Conservation (phyloP, 2,329 filamentous ascomycete genomes). For the Ustilaginoidea virens region DNA sequence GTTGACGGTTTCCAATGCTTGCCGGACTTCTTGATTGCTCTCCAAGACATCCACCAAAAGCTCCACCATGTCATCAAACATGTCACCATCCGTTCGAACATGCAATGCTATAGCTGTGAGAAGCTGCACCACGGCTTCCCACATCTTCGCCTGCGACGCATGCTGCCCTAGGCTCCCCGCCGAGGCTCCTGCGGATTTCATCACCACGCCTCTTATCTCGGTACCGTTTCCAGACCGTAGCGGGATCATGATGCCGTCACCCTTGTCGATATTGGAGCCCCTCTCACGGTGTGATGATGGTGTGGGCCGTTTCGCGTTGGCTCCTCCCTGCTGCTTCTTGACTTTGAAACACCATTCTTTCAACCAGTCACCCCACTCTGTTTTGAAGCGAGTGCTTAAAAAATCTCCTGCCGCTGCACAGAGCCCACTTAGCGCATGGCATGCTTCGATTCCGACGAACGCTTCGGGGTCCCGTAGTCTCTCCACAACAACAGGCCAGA, state of each 20-base stretch:
- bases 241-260: conserved; percentile 17
- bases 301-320: conserved; percentile 6
- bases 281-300: conserved; percentile 1
- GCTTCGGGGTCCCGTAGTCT: conserved; percentile 51
- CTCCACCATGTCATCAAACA: conserved; percentile 56
- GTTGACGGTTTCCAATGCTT: conserved; percentile 49
- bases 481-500: conserved; percentile 74
- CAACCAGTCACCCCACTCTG: conserved; percentile 49
- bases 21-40: conserved; percentile 29
- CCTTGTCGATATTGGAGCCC: neutral
- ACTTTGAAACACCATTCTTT: conserved; percentile 30
- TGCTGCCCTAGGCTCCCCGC: conserved; percentile 37
- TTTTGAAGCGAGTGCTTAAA: conserved; percentile 57
- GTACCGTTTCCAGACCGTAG: conserved; percentile 11
- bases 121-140: conserved; percentile 45
- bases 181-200: conserved; percentile 4
- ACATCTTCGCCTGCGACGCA: conserved; percentile 45
- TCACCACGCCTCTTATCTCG: conserved; percentile 6
- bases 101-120: conserved; percentile 44
- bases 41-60: conserved; percentile 39
- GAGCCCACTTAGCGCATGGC: conserved; percentile 51
- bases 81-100: conserved; percentile 49
- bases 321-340: conserved; percentile 21
- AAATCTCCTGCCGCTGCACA: conserved; percentile 68
- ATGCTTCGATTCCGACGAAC: conserved; percentile 55